Base-by-base conservation (phyloP, 2,329 filamentous ascomycete genomes). In the Neopestalotiopsis rosae region DNA sequence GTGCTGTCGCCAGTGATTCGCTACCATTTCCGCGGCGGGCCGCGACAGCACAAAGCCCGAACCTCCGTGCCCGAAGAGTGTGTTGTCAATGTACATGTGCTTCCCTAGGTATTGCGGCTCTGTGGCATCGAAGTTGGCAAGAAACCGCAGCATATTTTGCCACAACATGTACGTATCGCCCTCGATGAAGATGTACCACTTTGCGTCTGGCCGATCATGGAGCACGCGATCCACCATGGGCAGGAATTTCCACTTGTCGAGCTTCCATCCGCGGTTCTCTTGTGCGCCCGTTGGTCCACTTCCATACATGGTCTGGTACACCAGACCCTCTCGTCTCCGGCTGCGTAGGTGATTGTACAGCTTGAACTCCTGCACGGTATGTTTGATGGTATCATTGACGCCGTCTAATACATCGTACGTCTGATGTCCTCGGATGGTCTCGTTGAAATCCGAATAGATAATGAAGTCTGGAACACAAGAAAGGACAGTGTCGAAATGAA, bases 171-270 rank as follows among this genome's bases (percentile, higher is more conserved):
- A 89, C 0, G 87, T 89, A 73, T 90, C 88, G 0, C 86, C 84
- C 72, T 89, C 88, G 61, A 88, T 83, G 74, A 90, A 90, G 67
- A 88, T 79, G 70, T 84, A 90, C 88, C 88, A 90, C 67, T 85
- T 86, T 59, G 84, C 83, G 32, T 86, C 77, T 2, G 84, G 83
- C 49, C 78, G 73, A 65, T 79, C 73, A n/a, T 65, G 69, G 56
- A 75, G 68, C 6, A 86, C 81, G 72, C 85, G 82, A 72, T 87
- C 84, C 2, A 86, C 83, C 80, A 88, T 84, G 6, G 86, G 86
- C 24, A 89, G 76, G 71, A 87, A 86, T 74, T 88, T 89, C 86
- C 86, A 89, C 72, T 88, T 88, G 71, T 89, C 87, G 49, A 89
- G 78, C 68, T 81, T 83, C 86, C 82, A 81, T 67, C 82, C 81